Conservation (phyloP, 441 rosid genomes). For the Syzygium syzygioides region DNA sequence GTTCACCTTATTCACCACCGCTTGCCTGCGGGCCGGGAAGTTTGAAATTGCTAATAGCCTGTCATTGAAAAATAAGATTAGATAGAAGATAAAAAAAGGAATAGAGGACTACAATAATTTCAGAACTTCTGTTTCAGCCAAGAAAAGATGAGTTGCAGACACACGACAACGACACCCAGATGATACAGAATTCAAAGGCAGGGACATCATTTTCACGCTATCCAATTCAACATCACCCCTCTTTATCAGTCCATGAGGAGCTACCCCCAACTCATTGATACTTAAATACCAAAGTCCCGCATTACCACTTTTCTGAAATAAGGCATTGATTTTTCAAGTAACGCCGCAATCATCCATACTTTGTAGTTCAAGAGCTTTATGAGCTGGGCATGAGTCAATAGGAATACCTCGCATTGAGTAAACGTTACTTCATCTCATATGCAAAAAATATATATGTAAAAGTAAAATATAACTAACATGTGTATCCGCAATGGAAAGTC, state of each 20-base stretch:
- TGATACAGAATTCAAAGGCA: background rate
- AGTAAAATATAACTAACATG: background rate
- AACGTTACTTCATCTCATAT: background rate
- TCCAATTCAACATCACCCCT: background rate
- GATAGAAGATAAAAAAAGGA: background rate
- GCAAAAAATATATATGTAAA: background rate
- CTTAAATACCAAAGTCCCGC: background rate
- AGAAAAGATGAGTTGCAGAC: background rate
- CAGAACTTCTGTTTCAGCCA: background rate
- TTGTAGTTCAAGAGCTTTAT: background rate
- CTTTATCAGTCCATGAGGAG: background rate
- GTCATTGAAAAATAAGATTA: constrained; percentile 5
- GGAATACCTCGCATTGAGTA: background rate
- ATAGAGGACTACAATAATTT: background rate
- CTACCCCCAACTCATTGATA: background rate
- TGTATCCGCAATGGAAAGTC: background rate
- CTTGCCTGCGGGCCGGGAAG: constrained; percentile 67
- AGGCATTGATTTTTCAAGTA: background rate
- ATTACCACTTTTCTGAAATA: background rate
- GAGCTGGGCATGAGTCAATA: background rate
- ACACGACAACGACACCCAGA: background rate
- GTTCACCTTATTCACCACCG: constrained; percentile 56
- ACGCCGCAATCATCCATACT: background rate
- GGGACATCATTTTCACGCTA: background rate
- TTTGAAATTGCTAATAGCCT: constrained; percentile 75